Evolutionary conservation across 768 basidiomycete genomes (phyloP), one percentile per base, ranked within the genome.

Genomic region (Inosperma sp.): DNA sequence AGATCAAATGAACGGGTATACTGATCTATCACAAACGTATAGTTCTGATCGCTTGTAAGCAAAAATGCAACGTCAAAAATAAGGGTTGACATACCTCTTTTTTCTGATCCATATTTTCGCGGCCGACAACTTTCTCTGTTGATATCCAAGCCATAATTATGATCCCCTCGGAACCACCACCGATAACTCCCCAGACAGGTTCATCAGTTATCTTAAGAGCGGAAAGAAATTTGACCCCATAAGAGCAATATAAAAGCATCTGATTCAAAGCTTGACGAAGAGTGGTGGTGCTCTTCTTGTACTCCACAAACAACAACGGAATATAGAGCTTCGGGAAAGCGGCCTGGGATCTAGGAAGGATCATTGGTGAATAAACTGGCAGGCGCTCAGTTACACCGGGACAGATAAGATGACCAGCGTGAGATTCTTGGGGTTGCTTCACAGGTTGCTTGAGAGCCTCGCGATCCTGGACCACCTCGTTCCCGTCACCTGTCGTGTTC

Each of bases 61-160:
- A 23, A 14, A 12, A 17, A 21, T 39, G 7, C 12, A 39, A 10
- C 19, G 12, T 6, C 9, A 12, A 4, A 21, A 21, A 10, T 2
- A 17, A 39, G 19, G 10, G 36, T 7, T 37, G 36, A 22, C n/a
- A n/a, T n/a, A n/a, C n/a, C n/a, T n/a, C n/a, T n/a, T n/a, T n/a
- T n/a, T n/a, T n/a, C n/a, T n/a, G n/a, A n/a, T n/a, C n/a, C n/a
- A n/a, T n/a, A n/a, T n/a, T n/a, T n/a, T n/a, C n/a, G n/a, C n/a
- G n/a, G n/a, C n/a, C 21, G 16, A 23, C 16, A 22, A 17, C 17
- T 21, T 37, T 26, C 26, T 19, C 33, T 2, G 35, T 39, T 6
- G 47, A 56, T 7, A 48, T 40, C 51, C 51, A 56, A 14, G 47
- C 51, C 55, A 56, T 49, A 25, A 52, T 42, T 7, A 56, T 52